phyloP scores from a whole-genome alignment of 306 rosid genomes.

The Glycyrrhiza uralensis region DNA sequence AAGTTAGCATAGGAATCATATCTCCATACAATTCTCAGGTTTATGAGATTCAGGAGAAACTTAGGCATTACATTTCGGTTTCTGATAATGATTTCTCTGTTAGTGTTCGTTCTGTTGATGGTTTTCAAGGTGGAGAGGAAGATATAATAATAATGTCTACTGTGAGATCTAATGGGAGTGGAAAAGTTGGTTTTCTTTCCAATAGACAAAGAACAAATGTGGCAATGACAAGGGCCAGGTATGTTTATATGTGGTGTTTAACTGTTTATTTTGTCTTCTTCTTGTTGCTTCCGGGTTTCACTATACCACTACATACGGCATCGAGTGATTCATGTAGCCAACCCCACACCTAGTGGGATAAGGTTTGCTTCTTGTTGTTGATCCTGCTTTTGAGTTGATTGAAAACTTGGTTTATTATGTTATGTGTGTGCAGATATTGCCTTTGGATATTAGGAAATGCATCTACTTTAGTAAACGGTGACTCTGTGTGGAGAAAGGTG shows the following conservation, averaged over 20 bases:
- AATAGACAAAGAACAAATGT: conserved; percentile 47
- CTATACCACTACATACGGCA: too few species aligned
- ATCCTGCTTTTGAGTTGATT: too few species aligned
- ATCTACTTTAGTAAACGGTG: conserved; percentile 25
- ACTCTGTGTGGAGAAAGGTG: conserved; percentile 32
- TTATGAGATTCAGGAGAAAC: conserved; percentile 37
- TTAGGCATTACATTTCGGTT: conserved; percentile 3
- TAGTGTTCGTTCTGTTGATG: conserved; percentile 50
- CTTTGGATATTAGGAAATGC: conserved; percentile 54
- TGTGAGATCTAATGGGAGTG: conserved; percentile 33
- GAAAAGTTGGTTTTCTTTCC: conserved; percentile 47
- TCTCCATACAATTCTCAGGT: conserved; percentile 59
- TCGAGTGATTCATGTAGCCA: too few species aligned
- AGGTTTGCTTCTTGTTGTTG: too few species aligned
- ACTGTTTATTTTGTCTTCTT: not conserved
- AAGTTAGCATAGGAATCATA: conserved; percentile 53
- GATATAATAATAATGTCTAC: conserved; percentile 46
- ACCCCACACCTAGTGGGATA: too few species aligned
- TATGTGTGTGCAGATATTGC: conserved; percentile 38
- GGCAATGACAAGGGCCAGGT: conserved; percentile 63
- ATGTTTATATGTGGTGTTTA: not conserved
- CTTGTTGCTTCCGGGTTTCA: not conserved
- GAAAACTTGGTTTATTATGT: not conserved
- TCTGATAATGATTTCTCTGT: conserved; percentile 25
- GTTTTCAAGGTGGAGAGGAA: conserved; percentile 66